Evolutionary conservation across 352 stramenopile genomes (phyloP).

Genomic region (Phytophthora europaea): DNA sequence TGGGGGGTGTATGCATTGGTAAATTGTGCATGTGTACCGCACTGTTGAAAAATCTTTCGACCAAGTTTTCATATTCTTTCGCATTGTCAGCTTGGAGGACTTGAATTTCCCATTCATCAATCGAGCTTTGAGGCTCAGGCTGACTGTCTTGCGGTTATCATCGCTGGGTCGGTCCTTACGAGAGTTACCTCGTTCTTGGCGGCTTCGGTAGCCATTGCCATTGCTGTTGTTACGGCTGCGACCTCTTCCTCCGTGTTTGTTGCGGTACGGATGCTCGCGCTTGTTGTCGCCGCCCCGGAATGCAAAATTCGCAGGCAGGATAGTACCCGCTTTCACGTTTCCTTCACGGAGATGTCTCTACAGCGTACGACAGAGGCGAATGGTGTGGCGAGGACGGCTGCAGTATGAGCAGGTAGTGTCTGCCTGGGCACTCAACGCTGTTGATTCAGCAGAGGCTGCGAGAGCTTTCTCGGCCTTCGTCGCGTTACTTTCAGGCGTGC

Average conservation of each 20-base stretch:
- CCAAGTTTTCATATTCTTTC: conserved; percentile 20
- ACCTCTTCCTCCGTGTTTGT: background rate
- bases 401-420: background rate
- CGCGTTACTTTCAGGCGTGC: background rate
- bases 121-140: background rate
- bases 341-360: background rate
- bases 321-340: background rate
- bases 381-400: background rate
- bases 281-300: background rate
- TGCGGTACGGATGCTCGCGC: background rate
- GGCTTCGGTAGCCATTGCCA: background rate
- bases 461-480: background rate
- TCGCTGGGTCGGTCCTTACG: background rate
- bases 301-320: background rate
- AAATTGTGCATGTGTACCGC: conserved; percentile 24
- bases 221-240: background rate
- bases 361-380: background rate
- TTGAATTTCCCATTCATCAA: conserved; percentile 5
- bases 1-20: conserved; percentile 23
- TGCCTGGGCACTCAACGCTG: too few relatives aligned
- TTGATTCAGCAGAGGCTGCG: background rate
- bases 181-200: background rate
- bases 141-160: background rate
- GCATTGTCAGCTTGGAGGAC: conserved; percentile 15
- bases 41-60: conserved; percentile 7